These are phyloP conservation scores for Psidium friedrichsthalianum DNA, from an alignment of 345 rosid species.

Conservation along the genomic window DNA sequence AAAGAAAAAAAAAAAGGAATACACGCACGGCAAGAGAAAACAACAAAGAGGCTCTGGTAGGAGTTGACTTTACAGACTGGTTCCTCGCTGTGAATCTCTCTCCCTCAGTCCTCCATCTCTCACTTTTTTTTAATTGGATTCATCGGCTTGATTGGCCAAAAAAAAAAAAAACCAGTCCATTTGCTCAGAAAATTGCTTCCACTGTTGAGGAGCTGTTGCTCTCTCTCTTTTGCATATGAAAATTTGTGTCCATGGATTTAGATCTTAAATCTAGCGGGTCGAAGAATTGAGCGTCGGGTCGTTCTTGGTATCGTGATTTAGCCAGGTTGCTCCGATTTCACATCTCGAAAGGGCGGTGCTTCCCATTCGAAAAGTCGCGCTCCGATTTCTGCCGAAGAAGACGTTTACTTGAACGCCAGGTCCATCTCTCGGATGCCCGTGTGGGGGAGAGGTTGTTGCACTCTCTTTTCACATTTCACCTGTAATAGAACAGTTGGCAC, in stretches of 20 bases:
- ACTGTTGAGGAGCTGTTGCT: not conserved
- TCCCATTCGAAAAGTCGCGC: not conserved
- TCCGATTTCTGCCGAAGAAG: not conserved
- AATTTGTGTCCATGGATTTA: not conserved
- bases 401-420: not conserved
- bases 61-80: slow-evolving; percentile 37
- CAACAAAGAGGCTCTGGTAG: not conserved
- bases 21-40: not conserved
- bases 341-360: not conserved
- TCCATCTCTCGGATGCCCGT: slow-evolving; percentile 16
- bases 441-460: not conserved
- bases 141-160: not conserved
- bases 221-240: not conserved
- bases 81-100: slow-evolving; percentile 12
- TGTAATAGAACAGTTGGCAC: not conserved
- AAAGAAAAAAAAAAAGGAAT: not conserved
- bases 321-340: not conserved
- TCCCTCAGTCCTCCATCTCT: not conserved
- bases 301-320: not conserved
- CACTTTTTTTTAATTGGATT: slow-evolving; percentile 5
- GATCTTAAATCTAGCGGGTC: not conserved
- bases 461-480: not conserved
- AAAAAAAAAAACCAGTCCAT: not conserved
- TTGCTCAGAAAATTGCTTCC: not conserved
- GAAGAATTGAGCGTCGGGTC: not conserved